phyloP scores from a whole-genome alignment of 345 rosid genomes.

The Corchorus olitorius region DNA sequence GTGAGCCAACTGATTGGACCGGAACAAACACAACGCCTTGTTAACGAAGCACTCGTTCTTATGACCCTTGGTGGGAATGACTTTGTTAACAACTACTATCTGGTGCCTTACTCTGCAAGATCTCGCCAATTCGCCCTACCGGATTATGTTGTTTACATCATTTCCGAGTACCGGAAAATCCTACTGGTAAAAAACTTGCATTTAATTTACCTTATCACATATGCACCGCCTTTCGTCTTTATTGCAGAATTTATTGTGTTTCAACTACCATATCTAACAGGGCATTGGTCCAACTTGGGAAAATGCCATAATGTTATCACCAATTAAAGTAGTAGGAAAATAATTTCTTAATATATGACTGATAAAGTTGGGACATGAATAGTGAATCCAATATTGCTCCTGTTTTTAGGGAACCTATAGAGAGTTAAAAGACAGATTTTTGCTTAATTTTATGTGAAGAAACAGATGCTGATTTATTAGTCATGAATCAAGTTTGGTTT shows the following conservation, averaged over 20 bases:
- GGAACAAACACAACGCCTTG: slow-evolving; percentile 51
- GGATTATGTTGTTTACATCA: slow-evolving; percentile 61
- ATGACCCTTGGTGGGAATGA: slow-evolving; percentile 93
- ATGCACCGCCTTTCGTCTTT: background rate
- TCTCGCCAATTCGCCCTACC: slow-evolving; percentile 77
- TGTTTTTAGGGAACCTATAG: slow-evolving; percentile 7
- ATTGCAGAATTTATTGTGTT: background rate
- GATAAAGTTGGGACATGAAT: slow-evolving; percentile 7
- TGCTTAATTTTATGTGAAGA: background rate
- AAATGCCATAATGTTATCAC: slow-evolving; percentile 6
- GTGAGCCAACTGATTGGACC: slow-evolving; percentile 60
- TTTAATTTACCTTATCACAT: background rate
- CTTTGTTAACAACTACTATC: slow-evolving; percentile 87
- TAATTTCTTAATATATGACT: background rate
- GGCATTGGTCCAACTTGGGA: background rate
- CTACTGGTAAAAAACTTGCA: slow-evolving; percentile 43
- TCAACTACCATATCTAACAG: slow-evolving; percentile 4
- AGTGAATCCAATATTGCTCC: background rate
- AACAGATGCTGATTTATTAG: background rate
- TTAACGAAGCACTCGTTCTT: slow-evolving; percentile 67
- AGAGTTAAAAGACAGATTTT: background rate
- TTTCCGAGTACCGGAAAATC: slow-evolving; percentile 77
- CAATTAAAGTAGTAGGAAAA: background rate
- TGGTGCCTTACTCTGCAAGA: slow-evolving; percentile 82
- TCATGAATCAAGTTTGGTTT: slow-evolving; percentile 19